Conservation (phyloP, 1,284 basidiomycete genomes). For the Hypsizygus ulmarius region DNA sequence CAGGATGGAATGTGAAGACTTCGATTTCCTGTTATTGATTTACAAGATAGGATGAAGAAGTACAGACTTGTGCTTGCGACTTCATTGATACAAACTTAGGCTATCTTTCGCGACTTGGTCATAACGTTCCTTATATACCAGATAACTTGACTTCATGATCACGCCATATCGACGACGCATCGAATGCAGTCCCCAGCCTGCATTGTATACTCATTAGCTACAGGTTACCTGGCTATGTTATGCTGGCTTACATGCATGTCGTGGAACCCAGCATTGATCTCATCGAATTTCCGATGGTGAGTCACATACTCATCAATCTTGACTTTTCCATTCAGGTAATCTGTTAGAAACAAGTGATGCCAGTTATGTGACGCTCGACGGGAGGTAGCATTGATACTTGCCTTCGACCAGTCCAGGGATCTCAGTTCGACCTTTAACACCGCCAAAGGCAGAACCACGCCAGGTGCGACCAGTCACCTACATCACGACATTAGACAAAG, state of each 20-base stretch:
- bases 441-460: slow-evolving; percentile 96
- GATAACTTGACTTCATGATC: slow-evolving; percentile 14
- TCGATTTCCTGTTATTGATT: too few relatives aligned
- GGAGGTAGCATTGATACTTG: slow-evolving; percentile 18
- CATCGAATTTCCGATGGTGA: slow-evolving; percentile 69
- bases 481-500: slow-evolving; percentile 7
- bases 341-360: slow-evolving; percentile 32
- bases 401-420: slow-evolving; percentile 87
- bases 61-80: too few relatives aligned
- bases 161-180: slow-evolving; percentile 81
- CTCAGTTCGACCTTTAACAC: slow-evolving; percentile 96
- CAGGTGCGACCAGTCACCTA: slow-evolving; percentile 89
- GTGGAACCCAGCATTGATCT: slow-evolving; percentile 89
- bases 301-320: slow-evolving; percentile 92
- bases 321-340: slow-evolving; percentile 71
- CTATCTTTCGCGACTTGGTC: not conserved
- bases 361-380: not conserved
- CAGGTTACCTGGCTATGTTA: not conserved
- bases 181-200: slow-evolving; percentile 89
- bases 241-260: slow-evolving; percentile 87
- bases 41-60: too few relatives aligned
- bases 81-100: not conserved
- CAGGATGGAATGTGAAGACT: not conserved
- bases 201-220: slow-evolving; percentile 1
- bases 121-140: slow-evolving; percentile 2